Percentiles rank a stretch among this genome's conserved stretches.
Evolutionary conservation across 306 rosid species (phyloP).

Genomic region (Malus domestica): DNA sequence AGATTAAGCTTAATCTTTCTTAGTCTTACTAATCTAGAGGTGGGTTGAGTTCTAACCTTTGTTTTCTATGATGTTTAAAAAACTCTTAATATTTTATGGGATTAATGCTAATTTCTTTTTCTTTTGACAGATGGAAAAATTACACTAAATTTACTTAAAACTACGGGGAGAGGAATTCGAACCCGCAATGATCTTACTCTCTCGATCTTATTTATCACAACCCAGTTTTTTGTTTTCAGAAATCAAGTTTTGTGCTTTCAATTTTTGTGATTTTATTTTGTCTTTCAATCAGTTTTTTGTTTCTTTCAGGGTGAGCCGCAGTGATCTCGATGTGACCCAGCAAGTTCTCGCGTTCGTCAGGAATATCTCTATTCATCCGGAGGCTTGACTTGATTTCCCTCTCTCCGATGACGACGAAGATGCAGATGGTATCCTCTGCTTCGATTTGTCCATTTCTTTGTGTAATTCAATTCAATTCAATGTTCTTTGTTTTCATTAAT

Average conservation of each 20-base stretch:
- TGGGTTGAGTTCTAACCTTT: not conserved
- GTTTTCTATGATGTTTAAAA: not conserved
- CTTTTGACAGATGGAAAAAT: no score
- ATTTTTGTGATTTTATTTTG: not conserved
- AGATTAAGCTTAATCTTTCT: not conserved
- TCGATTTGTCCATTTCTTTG: not conserved
- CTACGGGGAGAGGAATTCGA: no score
- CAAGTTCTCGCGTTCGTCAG: slow-evolving; percentile 64
- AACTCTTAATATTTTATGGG: not conserved
- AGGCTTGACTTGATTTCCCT: slow-evolving; percentile 82
- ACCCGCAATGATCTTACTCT: no score
- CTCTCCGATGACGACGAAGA: slow-evolving; percentile 51
- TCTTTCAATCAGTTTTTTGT: not conserved
- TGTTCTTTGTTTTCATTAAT: not conserved
- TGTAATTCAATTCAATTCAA: not conserved
- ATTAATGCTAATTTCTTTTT: not conserved
- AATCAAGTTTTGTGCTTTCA: not conserved
- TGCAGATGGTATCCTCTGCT: slow-evolving; percentile 43
- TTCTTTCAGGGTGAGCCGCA: not conserved
- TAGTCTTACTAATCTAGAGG: not conserved
- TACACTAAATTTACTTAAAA: no score
- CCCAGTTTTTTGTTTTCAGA: not conserved
- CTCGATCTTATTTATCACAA: not conserved
- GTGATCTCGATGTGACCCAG: slow-evolving; percentile 44
- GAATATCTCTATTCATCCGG: slow-evolving; percentile 63